Evolutionary conservation across 306 rosid genomes (phyloP).

Genomic region (Arachis stenosperma): DNA sequence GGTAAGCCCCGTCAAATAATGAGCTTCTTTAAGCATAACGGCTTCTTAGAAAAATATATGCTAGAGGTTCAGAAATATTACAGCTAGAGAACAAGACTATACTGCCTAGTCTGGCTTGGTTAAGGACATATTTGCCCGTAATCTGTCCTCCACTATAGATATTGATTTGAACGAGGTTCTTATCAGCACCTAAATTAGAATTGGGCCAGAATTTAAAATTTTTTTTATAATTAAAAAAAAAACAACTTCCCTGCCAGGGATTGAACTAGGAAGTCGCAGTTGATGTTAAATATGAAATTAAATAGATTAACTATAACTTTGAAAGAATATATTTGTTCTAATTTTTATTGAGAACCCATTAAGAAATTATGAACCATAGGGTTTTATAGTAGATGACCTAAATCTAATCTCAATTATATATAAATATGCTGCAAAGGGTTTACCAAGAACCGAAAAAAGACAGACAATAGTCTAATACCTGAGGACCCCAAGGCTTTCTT

Average conservation of each 20-base stretch:
- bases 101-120: not conserved
- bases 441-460: slow-evolving; percentile 25
- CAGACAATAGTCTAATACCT: slow-evolving; percentile 54
- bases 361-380: slow-evolving; percentile 16
- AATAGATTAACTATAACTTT: slow-evolving; percentile 11
- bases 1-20: slow-evolving; percentile 1
- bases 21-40: slow-evolving; percentile 20
- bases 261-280: slow-evolving; percentile 19
- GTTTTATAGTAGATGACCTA: slow-evolving; percentile 24
- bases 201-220: not conserved
- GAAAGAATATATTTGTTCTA: not conserved
- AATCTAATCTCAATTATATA: slow-evolving; percentile 15
- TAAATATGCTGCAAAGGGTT: slow-evolving; percentile 23
- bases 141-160: not conserved
- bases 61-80: slow-evolving; percentile 1
- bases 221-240: not conserved
- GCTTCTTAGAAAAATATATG: slow-evolving; percentile 28
- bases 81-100: slow-evolving; percentile 7
- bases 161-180: not conserved
- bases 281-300: slow-evolving; percentile 16
- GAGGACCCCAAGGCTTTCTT: slow-evolving; percentile 91
- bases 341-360: not conserved
- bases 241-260: not conserved
- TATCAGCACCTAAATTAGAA: slow-evolving; percentile 5
- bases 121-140: not conserved